Evolutionary conservation across 768 basidiomycete genomes (phyloP).

Genomic region (Leccinum ochraceum): DNA sequence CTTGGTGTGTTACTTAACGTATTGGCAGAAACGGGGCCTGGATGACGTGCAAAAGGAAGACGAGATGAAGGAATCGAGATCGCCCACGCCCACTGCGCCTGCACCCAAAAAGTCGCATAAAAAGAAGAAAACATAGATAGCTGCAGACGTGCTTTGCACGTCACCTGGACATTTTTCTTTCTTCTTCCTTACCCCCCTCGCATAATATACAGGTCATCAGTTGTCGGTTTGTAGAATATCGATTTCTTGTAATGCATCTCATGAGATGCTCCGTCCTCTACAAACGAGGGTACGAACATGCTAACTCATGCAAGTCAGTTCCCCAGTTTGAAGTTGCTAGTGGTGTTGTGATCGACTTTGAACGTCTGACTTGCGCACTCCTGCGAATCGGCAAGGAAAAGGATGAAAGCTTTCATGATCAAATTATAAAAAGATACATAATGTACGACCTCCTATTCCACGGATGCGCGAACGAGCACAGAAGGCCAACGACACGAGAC

Average conservation of each 20-base stretch:
- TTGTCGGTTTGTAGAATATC: background rate
- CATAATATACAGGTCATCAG: background rate
- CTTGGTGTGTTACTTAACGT: background rate
- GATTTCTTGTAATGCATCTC: background rate
- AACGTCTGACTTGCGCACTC: background rate
- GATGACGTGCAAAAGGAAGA: slow-evolving; percentile 61
- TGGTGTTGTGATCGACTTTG: background rate
- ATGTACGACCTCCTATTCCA: background rate
- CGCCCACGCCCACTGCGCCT: slow-evolving; percentile 57
- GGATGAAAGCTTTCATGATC: too few relatives aligned
- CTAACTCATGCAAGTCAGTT: background rate
- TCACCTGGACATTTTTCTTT: background rate
- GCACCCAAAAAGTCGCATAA: slow-evolving; percentile 61
- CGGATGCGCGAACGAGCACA: too few relatives aligned
- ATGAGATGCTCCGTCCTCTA: background rate
- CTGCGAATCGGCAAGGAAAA: too few relatives aligned
- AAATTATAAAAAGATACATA: too few relatives aligned
- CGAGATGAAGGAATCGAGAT: slow-evolving; percentile 52
- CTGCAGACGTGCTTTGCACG: background rate
- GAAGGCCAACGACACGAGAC: background rate
- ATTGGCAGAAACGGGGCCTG: slow-evolving; percentile 64
- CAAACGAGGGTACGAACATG: background rate
- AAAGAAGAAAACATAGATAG: slow-evolving; percentile 62
- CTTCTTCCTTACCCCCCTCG: background rate
- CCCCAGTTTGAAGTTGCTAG: background rate